These are phyloP conservation scores for Corymbia calophylla DNA, from an alignment of 441 rosid species.

Conservation along the genomic window DNA sequence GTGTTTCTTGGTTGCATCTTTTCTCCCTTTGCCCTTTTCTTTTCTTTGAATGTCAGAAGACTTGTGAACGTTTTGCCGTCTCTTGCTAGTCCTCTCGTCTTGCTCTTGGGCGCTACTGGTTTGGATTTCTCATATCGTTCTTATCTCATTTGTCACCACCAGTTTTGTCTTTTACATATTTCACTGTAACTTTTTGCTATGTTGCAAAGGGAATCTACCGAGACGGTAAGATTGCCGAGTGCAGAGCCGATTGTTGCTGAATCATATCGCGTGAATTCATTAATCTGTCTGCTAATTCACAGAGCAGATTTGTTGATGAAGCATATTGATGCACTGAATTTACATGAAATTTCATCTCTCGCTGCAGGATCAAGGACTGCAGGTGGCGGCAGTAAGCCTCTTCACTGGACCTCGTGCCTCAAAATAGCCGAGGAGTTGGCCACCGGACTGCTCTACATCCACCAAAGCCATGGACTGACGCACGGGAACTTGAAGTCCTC, in stretches of 20 bases:
- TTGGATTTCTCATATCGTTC: neutral
- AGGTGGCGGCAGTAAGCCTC: conserved; percentile 88
- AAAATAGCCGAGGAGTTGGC: conserved; percentile 97
- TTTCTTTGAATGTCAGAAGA: neutral
- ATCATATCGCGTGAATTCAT: neutral
- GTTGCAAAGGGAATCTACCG: neutral
- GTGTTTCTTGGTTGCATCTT: neutral
- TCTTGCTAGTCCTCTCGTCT: neutral
- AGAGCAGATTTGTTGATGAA: too few species aligned
- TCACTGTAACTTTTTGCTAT: neutral
- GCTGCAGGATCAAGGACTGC: conserved; percentile 41
- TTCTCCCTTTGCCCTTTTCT: neutral
- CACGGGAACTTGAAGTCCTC: conserved; percentile 93
- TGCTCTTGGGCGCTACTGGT: neutral
- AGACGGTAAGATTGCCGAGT: neutral
- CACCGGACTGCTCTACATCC: conserved; percentile 71
- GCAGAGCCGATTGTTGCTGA: neutral
- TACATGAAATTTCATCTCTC: neutral
- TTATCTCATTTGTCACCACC: neutral
- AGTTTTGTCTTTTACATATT: neutral
- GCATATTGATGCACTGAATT: too few species aligned
- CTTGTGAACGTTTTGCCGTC: neutral
- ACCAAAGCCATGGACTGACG: conserved; percentile 78
- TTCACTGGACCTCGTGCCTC: conserved; percentile 97
- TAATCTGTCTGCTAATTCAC: neutral